phyloP scores from a whole-genome alignment of 768 basidiomycete species.

The Filobasidium wieringae region DNA sequence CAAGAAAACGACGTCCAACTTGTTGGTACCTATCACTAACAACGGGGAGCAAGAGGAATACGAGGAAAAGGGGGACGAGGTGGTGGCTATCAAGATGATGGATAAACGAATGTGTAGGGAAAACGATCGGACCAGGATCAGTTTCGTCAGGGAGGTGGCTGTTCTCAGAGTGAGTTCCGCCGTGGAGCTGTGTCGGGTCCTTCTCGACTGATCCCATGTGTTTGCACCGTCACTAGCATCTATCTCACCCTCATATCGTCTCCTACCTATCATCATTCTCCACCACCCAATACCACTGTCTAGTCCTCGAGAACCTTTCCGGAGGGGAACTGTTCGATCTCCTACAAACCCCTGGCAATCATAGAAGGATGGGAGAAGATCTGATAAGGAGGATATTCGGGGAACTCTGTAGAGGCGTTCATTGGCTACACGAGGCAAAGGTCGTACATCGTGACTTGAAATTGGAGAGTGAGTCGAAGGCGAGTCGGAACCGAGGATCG shows the following conservation, averaged over 20 bases:
- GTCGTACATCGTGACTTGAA: constrained; percentile 87
- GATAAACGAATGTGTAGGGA: constrained; percentile 43
- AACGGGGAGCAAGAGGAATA: constrained; percentile 13
- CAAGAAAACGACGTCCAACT: background rate
- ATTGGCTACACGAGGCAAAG: constrained; percentile 75
- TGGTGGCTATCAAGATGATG: constrained; percentile 52
- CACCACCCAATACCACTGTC: constrained; percentile 59
- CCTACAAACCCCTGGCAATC: constrained; percentile 45
- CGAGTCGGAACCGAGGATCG: too few relatives aligned
- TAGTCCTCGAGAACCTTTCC: constrained; percentile 61
- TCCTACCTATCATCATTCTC: constrained; percentile 59
- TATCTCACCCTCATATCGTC: constrained; percentile 70
- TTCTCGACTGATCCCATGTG: too few relatives aligned
- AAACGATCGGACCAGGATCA: constrained; percentile 61
- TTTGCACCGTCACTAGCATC: constrained; percentile 53
- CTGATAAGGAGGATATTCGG: constrained; percentile 59
- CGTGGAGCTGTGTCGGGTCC: too few relatives aligned
- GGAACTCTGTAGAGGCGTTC: constrained; percentile 65
- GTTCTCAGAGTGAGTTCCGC: constrained; percentile 54
- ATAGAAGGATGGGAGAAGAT: constrained; percentile 29
- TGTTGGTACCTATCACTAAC: background rate
- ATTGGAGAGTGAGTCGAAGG: constrained; percentile 45
- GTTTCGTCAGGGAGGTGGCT: constrained; percentile 71
- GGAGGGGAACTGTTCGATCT: constrained; percentile 75
- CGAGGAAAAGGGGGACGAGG: constrained; percentile 27